Evolutionary conservation across 371 early-diverging fungal genomes (phyloP).

Genomic region (Chytridium lagenaria): DNA sequence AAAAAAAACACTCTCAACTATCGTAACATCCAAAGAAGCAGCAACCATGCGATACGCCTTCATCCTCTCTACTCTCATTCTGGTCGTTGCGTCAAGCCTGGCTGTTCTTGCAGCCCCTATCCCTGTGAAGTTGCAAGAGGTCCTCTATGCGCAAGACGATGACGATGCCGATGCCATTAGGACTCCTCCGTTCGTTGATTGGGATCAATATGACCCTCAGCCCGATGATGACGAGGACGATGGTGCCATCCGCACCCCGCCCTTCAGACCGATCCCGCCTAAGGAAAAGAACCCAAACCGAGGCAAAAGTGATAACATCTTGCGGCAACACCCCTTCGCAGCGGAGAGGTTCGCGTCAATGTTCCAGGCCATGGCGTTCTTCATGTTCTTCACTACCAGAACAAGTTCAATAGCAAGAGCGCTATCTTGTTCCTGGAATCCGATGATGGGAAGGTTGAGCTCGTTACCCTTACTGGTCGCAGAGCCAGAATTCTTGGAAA

Average conservation of each 20-base stretch:
- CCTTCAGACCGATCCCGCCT: not conserved
- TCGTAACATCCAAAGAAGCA: not conserved
- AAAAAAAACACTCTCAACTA: not conserved
- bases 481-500: not conserved
- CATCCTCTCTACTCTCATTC: not conserved
- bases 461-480: not conserved
- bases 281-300: not conserved
- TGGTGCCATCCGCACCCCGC: slow-evolving; percentile 1
- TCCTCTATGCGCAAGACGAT: not conserved
- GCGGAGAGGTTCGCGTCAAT: not conserved
- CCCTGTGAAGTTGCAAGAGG: not conserved
- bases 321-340: too few species aligned
- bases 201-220: not conserved
- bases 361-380: not conserved
- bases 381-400: not conserved
- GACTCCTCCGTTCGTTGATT: slow-evolving; percentile 8
- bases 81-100: not conserved
- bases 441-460: not conserved
- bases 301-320: not conserved
- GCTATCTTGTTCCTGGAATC: not conserved
- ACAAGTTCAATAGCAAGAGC: not conserved
- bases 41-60: not conserved
- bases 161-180: not conserved
- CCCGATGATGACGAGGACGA: not conserved
- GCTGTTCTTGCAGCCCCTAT: not conserved